A percentile compares a stretch with the other conserved stretches of the same genome.
phyloP scores from a whole-genome alignment of 2,329 filamentous ascomycete species.

The Ilyonectria robusta region DNA sequence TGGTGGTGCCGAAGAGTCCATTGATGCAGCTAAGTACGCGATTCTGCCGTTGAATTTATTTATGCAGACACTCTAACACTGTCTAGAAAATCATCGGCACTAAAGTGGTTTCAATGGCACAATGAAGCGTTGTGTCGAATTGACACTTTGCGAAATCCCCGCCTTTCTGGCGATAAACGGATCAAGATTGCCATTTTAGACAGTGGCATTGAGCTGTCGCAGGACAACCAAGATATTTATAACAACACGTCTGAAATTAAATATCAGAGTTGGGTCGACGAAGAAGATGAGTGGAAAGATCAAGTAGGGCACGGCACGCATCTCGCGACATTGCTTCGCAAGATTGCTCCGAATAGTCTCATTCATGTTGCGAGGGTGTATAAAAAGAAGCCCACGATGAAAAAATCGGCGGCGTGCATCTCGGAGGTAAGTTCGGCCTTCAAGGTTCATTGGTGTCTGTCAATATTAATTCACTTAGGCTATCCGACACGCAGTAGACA shows the following conservation, averaged over 20 bases:
- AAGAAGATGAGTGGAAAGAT: background rate
- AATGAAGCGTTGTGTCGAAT: background rate
- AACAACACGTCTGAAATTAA: background rate
- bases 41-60: background rate
- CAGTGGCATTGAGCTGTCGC: background rate
- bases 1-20: background rate
- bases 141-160: background rate
- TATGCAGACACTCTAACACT: background rate
- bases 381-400: background rate
- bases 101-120: background rate
- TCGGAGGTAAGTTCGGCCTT: background rate
- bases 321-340: background rate
- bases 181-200: background rate
- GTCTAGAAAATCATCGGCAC: background rate
- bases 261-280: background rate
- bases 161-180: background rate
- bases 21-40: background rate
- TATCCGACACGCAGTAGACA: background rate
- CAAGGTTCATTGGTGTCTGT: background rate
- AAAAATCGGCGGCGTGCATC: background rate
- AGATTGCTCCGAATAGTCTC: background rate
- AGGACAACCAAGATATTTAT: background rate
- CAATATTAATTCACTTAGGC: background rate
- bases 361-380: background rate
- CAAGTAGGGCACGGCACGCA: background rate